Evolutionary conservation across 2,329 filamentous ascomycete genomes (phyloP).

Genomic region (Reticulascus tulasneorum): DNA sequence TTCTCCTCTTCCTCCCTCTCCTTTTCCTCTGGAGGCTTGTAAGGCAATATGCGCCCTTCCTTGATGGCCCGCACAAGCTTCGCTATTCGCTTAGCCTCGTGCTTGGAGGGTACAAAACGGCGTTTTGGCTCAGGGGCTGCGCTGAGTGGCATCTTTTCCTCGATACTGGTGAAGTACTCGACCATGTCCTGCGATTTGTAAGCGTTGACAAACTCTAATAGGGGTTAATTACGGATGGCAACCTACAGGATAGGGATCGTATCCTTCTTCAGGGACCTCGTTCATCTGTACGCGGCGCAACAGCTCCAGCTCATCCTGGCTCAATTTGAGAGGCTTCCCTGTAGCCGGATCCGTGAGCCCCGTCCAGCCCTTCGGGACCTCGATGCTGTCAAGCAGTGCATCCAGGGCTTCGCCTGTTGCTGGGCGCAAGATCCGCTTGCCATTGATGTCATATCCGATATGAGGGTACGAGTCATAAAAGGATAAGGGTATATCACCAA

Average conservation of each 20-base stretch:
- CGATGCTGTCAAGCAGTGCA: slow-evolving; percentile 91
- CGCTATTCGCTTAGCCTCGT: slow-evolving; percentile 94
- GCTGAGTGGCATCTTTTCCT: slow-evolving; percentile 92
- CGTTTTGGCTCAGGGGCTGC: slow-evolving; percentile 94
- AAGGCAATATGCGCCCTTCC: slow-evolving; percentile 89
- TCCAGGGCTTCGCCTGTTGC: slow-evolving; percentile 92
- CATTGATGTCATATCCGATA: slow-evolving; percentile 98
- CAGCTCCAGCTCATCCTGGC: slow-evolving; percentile 81
- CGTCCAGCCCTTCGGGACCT: slow-evolving; percentile 95
- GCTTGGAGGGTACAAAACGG: slow-evolving; percentile 92
- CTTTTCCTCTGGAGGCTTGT: slow-evolving; percentile 67
- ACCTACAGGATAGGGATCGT: slow-evolving; percentile 82
- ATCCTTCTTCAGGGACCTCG: slow-evolving; percentile 80
- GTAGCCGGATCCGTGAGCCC: slow-evolving; percentile 91
- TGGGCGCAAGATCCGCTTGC: slow-evolving; percentile 94
- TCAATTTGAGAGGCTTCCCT: slow-evolving; percentile 86
- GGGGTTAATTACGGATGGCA: neutral
- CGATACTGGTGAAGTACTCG: slow-evolving; percentile 87
- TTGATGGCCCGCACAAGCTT: slow-evolving; percentile 95
- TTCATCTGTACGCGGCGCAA: slow-evolving; percentile 85
- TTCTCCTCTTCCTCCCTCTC: slow-evolving; percentile 69
- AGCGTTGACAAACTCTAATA: slow-evolving; percentile 13
- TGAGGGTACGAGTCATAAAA: slow-evolving; percentile 98
- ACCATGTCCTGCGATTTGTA: slow-evolving; percentile 62
- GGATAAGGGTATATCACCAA: slow-evolving; percentile 87